phyloP scores from a whole-genome alignment of 148 eudicot species.

The Chenopodium album region DNA sequence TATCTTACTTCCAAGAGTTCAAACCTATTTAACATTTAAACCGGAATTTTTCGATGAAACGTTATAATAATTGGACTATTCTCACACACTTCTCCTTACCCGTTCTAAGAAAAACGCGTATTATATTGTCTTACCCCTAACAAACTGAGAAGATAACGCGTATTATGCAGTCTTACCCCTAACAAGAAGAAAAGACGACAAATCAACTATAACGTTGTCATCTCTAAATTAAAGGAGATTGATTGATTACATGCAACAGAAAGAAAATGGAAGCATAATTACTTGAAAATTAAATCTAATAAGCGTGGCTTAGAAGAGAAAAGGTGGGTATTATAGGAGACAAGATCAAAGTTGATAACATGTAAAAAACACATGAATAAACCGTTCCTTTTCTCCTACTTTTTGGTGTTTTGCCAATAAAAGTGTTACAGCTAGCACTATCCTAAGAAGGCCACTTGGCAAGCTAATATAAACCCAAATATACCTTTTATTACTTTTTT shows the following conservation, averaged over 20 bases:
- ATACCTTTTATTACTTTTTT: background rate
- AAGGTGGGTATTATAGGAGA: conserved; percentile 19
- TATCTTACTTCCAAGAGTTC: background rate
- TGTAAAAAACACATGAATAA: conserved; percentile 18
- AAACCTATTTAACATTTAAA: too few relatives aligned
- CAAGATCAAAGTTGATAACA: conserved; percentile 30
- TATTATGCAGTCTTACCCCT: background rate
- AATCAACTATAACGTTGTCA: background rate
- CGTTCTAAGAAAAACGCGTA: too few relatives aligned
- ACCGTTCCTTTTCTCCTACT: background rate
- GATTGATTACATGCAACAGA: conserved; percentile 2
- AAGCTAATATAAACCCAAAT: background rate
- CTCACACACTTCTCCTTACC: too few relatives aligned
- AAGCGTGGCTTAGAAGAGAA: conserved; percentile 29
- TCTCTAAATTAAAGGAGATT: background rate
- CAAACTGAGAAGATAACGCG: too few relatives aligned
- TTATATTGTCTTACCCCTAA: too few relatives aligned
- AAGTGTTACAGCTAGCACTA: conserved; percentile 13
- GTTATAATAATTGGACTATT: too few relatives aligned
- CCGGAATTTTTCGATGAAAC: too few relatives aligned
- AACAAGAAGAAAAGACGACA: background rate
- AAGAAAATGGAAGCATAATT: background rate
- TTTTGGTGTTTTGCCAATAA: conserved; percentile 11
- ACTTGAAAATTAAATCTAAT: background rate
- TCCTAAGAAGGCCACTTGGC: conserved; percentile 18